phyloP scores from a whole-genome alignment of 2,329 filamentous ascomycete genomes.

The Chrysoporthe deuterocubensis region DNA sequence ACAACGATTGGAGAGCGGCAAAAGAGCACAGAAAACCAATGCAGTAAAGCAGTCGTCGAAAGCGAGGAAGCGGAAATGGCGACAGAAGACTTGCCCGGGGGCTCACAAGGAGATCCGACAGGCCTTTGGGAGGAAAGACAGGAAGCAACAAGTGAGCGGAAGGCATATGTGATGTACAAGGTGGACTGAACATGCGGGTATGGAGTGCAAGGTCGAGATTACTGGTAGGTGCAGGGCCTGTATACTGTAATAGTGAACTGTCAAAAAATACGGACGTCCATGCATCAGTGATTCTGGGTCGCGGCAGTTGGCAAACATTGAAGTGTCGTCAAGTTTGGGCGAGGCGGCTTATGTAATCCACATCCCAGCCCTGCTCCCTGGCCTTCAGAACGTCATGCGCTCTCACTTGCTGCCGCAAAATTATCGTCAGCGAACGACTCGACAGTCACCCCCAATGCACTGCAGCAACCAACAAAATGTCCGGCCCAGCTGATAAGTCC shows the following conservation, averaged over 20 bases:
- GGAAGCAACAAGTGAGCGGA: not conserved
- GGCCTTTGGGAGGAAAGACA: not conserved
- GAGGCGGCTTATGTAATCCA: conserved; percentile 19
- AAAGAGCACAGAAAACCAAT: not conserved
- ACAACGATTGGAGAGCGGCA: not conserved
- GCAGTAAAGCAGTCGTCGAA: not conserved
- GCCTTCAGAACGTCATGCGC: conserved; percentile 16
- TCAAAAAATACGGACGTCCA: not conserved
- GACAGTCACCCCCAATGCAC: conserved; percentile 15
- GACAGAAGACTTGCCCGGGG: not conserved
- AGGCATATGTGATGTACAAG: not conserved
- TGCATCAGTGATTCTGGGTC: not conserved
- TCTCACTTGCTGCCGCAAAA: not conserved
- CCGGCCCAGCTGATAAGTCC: conserved; percentile 23
- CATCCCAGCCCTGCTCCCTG: conserved; percentile 19
- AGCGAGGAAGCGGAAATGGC: not conserved
- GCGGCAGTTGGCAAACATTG: not conserved
- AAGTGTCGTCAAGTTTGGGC: not conserved
- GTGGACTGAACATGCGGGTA: not conserved
- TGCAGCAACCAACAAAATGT: conserved; percentile 22
- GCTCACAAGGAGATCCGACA: not conserved
- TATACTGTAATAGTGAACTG: not conserved
- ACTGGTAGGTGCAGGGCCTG: not conserved
- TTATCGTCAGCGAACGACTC: not conserved
- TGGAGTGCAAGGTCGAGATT: not conserved